Conservation (phyloP, 106 monocot genomes). For the Dendrobium nobile region DNA sequence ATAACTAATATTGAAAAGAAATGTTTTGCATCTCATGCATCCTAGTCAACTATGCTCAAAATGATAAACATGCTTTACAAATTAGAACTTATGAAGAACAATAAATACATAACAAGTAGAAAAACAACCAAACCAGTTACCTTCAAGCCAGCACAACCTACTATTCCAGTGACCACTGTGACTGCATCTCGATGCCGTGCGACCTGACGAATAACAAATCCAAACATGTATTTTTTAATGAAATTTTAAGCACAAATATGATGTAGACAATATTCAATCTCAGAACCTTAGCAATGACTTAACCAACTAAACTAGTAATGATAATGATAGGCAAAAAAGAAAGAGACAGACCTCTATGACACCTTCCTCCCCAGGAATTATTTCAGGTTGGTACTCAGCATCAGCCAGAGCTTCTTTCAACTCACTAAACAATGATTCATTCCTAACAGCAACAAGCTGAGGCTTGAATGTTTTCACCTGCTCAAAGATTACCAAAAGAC, state of each 20-base stretch:
- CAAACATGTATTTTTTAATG: background rate
- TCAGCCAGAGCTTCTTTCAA: conserved; percentile 88
- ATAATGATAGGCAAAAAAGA: background rate
- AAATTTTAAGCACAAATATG: no score
- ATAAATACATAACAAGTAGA: background rate
- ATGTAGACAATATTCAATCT: no score
- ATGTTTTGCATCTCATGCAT: no score
- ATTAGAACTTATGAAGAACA: background rate
- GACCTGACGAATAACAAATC: conserved; percentile 48
- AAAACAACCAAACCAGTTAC: conserved; percentile 25
- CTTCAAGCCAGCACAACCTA: conserved; percentile 98
- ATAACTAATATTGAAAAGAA: no score
- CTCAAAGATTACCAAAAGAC: background rate
- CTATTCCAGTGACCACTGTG: conserved; percentile 94
- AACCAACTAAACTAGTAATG: background rate
- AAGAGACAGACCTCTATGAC: conserved; percentile 54
- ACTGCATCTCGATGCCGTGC: conserved; percentile 92
- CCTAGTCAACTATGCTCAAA: no score
- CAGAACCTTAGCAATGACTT: background rate
- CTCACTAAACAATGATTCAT: conserved; percentile 66
- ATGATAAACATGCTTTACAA: no score
- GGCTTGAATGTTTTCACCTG: conserved; percentile 91
- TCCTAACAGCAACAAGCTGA: conserved; percentile 76
- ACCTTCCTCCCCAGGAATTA: conserved; percentile 92
- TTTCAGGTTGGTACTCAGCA: conserved; percentile 77